phyloP scores from a whole-genome alignment of 2,329 filamentous ascomycete species.

The Pseudogymnoascus sp. region DNA sequence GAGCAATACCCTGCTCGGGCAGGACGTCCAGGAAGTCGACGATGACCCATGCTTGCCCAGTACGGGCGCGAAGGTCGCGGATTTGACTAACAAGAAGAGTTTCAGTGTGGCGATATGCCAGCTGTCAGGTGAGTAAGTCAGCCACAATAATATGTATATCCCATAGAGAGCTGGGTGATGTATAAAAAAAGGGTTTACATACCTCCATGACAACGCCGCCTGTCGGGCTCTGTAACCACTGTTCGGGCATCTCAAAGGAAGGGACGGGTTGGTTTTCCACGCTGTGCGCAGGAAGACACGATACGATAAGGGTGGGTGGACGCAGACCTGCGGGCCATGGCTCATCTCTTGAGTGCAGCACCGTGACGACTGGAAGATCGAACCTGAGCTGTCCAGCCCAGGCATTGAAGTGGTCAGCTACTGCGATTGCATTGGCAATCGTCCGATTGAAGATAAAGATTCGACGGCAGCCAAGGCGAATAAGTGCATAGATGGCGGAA shows the following conservation, averaged over 20 bases:
- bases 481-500: slow-evolving; percentile 64
- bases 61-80: slow-evolving; percentile 43
- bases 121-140: background rate
- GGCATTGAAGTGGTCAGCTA: slow-evolving; percentile 58
- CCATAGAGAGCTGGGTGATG: background rate
- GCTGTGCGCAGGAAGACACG: slow-evolving; percentile 62
- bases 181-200: background rate
- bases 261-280: slow-evolving; percentile 54
- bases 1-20: slow-evolving; percentile 67
- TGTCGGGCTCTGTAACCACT: slow-evolving; percentile 61
- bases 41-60: slow-evolving; percentile 47
- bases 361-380: slow-evolving; percentile 26
- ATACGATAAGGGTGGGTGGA: slow-evolving; percentile 62
- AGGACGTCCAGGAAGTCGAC: slow-evolving; percentile 66
- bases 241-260: slow-evolving; percentile 55
- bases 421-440: slow-evolving; percentile 49
- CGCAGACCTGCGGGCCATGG: slow-evolving; percentile 54
- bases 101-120: slow-evolving; percentile 59
- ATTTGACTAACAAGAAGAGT: slow-evolving; percentile 62
- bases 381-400: slow-evolving; percentile 24
- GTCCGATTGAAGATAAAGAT: slow-evolving; percentile 68
- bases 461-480: slow-evolving; percentile 63
- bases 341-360: slow-evolving; percentile 49
- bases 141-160: background rate
- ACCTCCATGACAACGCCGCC: slow-evolving; percentile 64